Evolutionary conservation across 306 rosid genomes (phyloP).

Genomic region (Elaeagnus macrophylla): DNA sequence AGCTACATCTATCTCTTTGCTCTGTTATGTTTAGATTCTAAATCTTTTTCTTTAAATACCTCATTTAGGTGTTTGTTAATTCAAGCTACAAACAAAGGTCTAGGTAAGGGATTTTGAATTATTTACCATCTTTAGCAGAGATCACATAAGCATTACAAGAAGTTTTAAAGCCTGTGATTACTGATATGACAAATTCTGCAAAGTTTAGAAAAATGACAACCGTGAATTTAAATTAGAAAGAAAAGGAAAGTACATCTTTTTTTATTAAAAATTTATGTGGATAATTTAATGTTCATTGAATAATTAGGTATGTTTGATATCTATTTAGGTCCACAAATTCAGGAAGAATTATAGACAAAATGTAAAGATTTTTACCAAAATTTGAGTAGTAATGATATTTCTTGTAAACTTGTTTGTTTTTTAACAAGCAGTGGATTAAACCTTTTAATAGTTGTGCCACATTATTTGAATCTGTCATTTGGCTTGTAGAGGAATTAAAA

Average conservation of each 20-base stretch:
- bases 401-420: not conserved
- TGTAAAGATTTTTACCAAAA: too few species aligned
- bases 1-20: constrained; percentile 2
- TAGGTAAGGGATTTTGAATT: not conserved
- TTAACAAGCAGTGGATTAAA: not conserved
- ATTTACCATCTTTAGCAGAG: not conserved
- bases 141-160: not conserved
- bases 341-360: too few species aligned
- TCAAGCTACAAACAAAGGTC: constrained; percentile 1
- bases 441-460: not conserved
- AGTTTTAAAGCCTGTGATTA: constrained; percentile 1
- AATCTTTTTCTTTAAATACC: not conserved
- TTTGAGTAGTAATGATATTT: not conserved
- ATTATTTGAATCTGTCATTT: constrained; percentile 8
- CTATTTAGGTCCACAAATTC: too few species aligned
- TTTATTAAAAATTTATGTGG: not conserved
- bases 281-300: not conserved
- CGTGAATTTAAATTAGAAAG: not conserved
- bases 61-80: constrained; percentile 1
- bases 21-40: not conserved
- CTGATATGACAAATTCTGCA: constrained; percentile 6
- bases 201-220: constrained; percentile 5
- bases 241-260: constrained; percentile 2
- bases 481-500: not conserved
- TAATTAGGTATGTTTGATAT: too few species aligned